Conservation (phyloP, 495 filamentous ascomycete species). For the Xylaria bambusicola region DNA sequence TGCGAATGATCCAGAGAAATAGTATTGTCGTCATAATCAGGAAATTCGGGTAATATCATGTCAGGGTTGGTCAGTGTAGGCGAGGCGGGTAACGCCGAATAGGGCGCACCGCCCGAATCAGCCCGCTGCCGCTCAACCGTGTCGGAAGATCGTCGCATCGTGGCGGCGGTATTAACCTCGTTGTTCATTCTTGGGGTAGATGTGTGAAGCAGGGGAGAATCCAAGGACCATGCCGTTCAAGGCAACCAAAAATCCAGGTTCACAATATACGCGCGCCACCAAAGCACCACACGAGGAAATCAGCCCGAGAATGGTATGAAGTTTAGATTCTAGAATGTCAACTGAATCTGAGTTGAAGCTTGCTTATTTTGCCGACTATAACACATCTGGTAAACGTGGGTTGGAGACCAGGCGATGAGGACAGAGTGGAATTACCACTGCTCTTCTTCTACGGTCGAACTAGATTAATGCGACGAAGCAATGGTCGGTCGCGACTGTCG, state of each 20-base stretch:
- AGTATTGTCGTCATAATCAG: conserved; percentile 61
- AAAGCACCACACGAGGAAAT: background rate
- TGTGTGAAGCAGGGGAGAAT: background rate
- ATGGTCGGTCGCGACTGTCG: background rate
- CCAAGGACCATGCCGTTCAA: background rate
- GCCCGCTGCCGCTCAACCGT: conserved; percentile 19
- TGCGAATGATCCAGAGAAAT: conserved; percentile 45
- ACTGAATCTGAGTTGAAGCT: background rate
- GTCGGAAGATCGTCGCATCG: conserved; percentile 29
- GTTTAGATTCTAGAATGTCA: too few species aligned
- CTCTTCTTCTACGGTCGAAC: background rate
- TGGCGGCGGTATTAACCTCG: too few species aligned
- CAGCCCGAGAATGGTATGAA: too few species aligned
- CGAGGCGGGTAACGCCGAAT: conserved; percentile 56
- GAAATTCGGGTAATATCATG: conserved; percentile 86
- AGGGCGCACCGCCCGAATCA: conserved; percentile 35
- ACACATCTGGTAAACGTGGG: too few species aligned
- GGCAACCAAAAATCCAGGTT: background rate
- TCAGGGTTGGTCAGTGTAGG: conserved; percentile 91
- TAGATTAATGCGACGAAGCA: background rate
- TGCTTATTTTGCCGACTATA: background rate
- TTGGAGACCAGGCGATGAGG: too few species aligned
- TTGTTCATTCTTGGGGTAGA: background rate
- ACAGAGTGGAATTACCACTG: too few species aligned
- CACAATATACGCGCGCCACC: background rate